A percentile compares a stretch with the other conserved stretches of the same genome.
Conservation (phyloP, 495 filamentous ascomycete genomes). For the Pseudevernia furfuracea region DNA sequence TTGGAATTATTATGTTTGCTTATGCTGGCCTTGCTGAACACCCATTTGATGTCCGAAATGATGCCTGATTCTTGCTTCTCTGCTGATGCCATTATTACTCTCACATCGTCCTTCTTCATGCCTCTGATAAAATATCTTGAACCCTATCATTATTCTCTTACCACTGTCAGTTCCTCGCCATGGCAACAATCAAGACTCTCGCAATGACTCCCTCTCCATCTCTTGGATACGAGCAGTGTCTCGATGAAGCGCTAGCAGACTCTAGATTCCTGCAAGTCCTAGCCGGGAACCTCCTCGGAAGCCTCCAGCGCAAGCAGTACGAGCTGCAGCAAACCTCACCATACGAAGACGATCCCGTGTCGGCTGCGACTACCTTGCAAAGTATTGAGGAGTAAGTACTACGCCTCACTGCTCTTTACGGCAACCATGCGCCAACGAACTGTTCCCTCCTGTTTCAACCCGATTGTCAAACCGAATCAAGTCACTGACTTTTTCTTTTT, state of each 20-base stretch:
- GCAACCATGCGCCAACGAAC: neutral
- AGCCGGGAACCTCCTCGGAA: constrained; percentile 9
- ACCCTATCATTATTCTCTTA: neutral
- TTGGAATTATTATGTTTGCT: neutral
- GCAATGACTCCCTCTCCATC: neutral
- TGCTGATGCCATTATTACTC: neutral
- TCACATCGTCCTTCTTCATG: neutral
- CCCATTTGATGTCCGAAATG: neutral
- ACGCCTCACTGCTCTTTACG: neutral
- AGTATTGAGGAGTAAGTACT: constrained; percentile 10
- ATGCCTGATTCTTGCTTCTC: neutral
- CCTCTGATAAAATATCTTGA: neutral
- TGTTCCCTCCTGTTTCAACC: neutral
- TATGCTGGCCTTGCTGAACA: neutral
- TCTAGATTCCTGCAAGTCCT: constrained; percentile 13
- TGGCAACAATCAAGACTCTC: constrained; percentile 5
- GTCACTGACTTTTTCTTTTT: too few species aligned
- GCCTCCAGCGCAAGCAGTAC: constrained; percentile 11
- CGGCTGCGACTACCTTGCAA: constrained; percentile 2
- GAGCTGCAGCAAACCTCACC: constrained; percentile 5
- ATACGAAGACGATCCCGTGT: neutral
- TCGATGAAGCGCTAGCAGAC: constrained; percentile 14
- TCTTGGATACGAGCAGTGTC: neutral
- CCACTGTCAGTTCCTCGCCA: neutral
- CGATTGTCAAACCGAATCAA: too few species aligned